A percentile compares a stretch with the other conserved stretches of the same genome.
Evolutionary conservation across 2,329 filamentous ascomycete species (phyloP).

Genomic region (Fusarium goolgardi): DNA sequence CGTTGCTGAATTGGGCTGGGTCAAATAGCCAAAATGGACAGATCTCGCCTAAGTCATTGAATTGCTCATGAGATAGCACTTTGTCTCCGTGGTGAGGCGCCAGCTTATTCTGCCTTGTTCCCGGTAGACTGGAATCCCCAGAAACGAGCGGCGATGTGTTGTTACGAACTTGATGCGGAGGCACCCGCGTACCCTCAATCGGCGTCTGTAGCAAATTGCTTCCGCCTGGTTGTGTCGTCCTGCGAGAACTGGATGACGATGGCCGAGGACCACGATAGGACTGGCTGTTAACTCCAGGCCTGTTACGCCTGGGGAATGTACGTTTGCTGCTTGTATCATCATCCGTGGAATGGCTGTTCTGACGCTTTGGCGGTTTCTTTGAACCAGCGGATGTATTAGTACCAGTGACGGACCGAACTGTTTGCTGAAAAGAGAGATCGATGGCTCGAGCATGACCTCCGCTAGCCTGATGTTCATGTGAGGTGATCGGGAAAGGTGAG

Average conservation of each 20-base stretch:
- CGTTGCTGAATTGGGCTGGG: slow-evolving; percentile 15
- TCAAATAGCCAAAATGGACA: slow-evolving; percentile 32
- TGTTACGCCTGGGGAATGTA: slow-evolving; percentile 14
- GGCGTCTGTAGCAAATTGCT: not conserved
- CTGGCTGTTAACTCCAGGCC: not conserved
- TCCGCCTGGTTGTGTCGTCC: not conserved
- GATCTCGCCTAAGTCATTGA: slow-evolving; percentile 17
- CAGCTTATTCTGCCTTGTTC: not conserved
- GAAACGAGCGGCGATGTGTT: not conserved
- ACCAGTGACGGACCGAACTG: slow-evolving; percentile 9
- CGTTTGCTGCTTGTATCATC: slow-evolving; percentile 22
- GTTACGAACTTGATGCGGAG: slow-evolving; percentile 1
- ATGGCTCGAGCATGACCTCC: slow-evolving; percentile 3
- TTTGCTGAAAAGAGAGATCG: not conserved
- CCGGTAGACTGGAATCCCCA: not conserved
- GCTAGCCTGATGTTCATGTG: slow-evolving; percentile 7
- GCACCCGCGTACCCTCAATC: not conserved
- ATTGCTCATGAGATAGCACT: slow-evolving; percentile 12
- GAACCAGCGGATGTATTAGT: slow-evolving; percentile 13
- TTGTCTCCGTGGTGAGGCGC: not conserved
- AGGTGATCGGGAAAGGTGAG: not conserved
- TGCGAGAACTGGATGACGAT: not conserved
- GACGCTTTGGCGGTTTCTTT: slow-evolving; percentile 32
- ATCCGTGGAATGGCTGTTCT: slow-evolving; percentile 33
- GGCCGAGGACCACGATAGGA: not conserved